Conservation (phyloP, 371 early-diverging fungal genomes). For the Mucor irregularis region DNA sequence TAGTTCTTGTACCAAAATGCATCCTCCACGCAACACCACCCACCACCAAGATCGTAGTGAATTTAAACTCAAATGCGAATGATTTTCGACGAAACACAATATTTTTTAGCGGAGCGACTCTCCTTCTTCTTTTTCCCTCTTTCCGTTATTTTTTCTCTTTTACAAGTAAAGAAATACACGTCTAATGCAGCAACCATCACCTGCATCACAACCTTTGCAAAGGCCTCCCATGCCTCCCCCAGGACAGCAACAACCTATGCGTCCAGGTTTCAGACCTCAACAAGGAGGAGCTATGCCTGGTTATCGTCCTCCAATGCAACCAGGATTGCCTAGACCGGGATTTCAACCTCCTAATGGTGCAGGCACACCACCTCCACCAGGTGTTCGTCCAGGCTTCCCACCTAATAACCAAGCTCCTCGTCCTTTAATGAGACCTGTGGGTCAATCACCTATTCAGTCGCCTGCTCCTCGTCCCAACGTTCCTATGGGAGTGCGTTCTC, state of each 20-base stretch:
- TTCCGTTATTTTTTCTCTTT: not conserved
- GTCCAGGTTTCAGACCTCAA: conserved; percentile 25
- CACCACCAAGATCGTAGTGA: too few relatives aligned
- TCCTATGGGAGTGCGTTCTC: not conserved
- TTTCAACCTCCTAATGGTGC: conserved; percentile 24
- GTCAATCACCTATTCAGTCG: conserved; percentile 15
- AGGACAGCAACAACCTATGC: conserved; percentile 20
- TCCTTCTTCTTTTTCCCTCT: not conserved
- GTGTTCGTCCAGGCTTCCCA: conserved; percentile 25
- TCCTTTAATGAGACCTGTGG: conserved; percentile 27
- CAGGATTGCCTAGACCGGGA: conserved; percentile 26
- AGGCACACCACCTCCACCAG: conserved; percentile 17
- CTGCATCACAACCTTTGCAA: conserved; percentile 16
- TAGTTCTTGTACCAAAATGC: too few relatives aligned
- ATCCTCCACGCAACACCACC: too few relatives aligned
- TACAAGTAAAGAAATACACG: too few relatives aligned
- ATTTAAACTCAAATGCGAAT: too few relatives aligned
- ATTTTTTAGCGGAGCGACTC: too few relatives aligned
- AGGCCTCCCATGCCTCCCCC: conserved; percentile 18
- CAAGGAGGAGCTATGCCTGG: conserved; percentile 15
- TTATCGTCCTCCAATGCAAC: conserved; percentile 23
- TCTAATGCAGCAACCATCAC: conserved; percentile 13
- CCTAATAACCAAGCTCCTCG: conserved; percentile 11
- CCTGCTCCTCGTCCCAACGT: not conserved
- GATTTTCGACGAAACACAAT: too few relatives aligned